Conservation (phyloP, 2,329 filamentous ascomycete genomes). For the Stenocarpella maydis region DNA sequence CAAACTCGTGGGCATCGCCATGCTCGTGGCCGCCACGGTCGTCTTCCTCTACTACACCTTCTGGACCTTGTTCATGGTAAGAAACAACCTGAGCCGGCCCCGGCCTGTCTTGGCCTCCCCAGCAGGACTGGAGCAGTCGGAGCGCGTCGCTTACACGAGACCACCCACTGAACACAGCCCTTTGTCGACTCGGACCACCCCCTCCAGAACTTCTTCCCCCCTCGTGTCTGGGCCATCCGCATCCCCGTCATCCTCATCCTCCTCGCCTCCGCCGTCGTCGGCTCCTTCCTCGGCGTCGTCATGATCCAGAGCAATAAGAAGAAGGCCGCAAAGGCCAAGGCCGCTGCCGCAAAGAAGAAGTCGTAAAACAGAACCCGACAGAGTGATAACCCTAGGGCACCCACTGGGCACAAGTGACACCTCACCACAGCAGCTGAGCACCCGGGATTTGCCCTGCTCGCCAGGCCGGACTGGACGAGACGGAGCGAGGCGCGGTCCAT, state of each 20-base stretch:
- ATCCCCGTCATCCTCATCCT: constrained; percentile 97
- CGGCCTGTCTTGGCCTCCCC: too few species aligned
- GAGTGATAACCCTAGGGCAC: background rate
- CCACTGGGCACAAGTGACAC: background rate
- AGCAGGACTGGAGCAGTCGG: background rate
- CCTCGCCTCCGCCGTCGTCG: constrained; percentile 90
- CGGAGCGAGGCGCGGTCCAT: background rate
- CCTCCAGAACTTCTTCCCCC: constrained; percentile 93
- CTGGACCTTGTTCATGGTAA: constrained; percentile 97
- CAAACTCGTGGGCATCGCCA: constrained; percentile 76
- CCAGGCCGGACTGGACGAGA: background rate
- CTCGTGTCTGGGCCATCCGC: constrained; percentile 97
- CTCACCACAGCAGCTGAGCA: background rate
- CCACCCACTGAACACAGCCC: constrained; percentile 69
- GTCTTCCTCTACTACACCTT: constrained; percentile 89
- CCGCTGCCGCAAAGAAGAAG: constrained; percentile 83
- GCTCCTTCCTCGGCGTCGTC: constrained; percentile 93
- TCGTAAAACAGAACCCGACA: constrained; percentile 58
- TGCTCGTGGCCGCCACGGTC: constrained; percentile 71
- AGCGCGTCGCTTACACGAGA: constrained; percentile 27
- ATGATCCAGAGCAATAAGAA: constrained; percentile 99
- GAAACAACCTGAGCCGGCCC: constrained; percentile 36
- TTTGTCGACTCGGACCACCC: constrained; percentile 96
- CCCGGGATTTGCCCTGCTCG: background rate
- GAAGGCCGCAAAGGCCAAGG: constrained; percentile 93